Evolutionary conservation across 805 yeast species (phyloP).

Genomic region (Cyberlindnera veronae): DNA sequence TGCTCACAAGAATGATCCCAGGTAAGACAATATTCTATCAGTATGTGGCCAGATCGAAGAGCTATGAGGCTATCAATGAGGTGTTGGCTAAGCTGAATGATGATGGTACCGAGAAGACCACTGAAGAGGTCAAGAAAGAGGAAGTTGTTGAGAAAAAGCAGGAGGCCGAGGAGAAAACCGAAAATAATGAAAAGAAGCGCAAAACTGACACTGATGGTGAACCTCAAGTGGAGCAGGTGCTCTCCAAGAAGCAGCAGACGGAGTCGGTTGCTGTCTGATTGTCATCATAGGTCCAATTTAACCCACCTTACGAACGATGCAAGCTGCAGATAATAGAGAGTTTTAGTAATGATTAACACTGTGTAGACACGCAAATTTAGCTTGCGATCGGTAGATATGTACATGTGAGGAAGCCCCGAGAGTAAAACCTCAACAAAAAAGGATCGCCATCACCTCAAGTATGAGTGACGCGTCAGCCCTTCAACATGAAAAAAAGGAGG

Average conservation of each 20-base stretch:
- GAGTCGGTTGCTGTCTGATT: conserved; percentile 12
- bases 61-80: conserved; percentile 45
- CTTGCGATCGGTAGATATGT: neutral
- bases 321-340: neutral
- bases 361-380: conserved; percentile 4
- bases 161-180: neutral
- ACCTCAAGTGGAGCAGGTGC: too few relatives aligned
- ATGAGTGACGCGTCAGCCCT: too few relatives aligned
- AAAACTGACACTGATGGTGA: conserved; percentile 10
- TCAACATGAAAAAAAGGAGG: neutral
- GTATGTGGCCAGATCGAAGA: conserved; percentile 51
- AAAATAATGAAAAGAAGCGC: conserved; percentile 16
- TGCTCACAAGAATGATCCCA: conserved; percentile 74
- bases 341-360: neutral
- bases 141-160: neutral
- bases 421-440: neutral
- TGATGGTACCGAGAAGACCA: conserved; percentile 17
- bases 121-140: neutral
- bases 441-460: too few relatives aligned
- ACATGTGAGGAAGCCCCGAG: neutral
- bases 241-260: conserved; percentile 19
- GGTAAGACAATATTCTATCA: conserved; percentile 65
- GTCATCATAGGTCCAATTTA: neutral
- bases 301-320: neutral
- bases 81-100: conserved; percentile 19